Conservation (phyloP, 2,329 filamentous ascomycete species). For the Colletotrichum tropicicola region DNA sequence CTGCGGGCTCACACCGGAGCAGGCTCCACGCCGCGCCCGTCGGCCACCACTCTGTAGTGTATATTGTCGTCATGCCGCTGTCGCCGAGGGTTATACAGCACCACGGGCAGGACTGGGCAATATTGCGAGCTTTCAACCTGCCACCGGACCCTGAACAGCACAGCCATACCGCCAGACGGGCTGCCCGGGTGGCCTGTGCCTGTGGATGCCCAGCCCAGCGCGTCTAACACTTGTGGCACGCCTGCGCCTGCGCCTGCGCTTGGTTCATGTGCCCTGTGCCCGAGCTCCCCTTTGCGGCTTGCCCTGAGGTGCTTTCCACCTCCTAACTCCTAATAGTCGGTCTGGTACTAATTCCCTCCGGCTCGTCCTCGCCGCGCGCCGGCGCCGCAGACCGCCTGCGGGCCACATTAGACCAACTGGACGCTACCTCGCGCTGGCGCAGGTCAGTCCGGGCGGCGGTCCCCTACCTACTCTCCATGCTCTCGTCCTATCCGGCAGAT, state of each 20-base stretch:
- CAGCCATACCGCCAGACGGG: constrained; percentile 7
- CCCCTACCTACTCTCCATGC: not conserved
- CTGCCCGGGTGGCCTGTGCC: constrained; percentile 25
- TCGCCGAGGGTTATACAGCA: constrained; percentile 2
- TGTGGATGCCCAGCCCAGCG: not conserved
- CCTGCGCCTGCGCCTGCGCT: constrained; percentile 5
- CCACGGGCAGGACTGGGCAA: not conserved
- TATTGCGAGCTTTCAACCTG: constrained; percentile 16
- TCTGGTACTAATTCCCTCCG: constrained; percentile 13
- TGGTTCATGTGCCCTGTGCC: constrained; percentile 6
- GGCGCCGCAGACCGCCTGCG: constrained; percentile 2
- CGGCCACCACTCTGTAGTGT: no score
- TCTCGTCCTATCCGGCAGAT: constrained; percentile 4
- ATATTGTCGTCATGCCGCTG: constrained; percentile 16
- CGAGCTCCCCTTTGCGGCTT: not conserved
- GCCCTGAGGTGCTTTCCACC: no score
- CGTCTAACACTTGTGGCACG: not conserved
- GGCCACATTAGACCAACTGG: constrained; percentile 2
- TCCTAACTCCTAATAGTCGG: constrained; percentile 16
- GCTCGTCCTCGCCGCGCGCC: constrained; percentile 9
- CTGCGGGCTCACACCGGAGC: not conserved
- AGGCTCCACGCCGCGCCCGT: constrained; percentile 5
- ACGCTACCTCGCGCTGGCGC: not conserved
- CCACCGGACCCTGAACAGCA: constrained; percentile 21
- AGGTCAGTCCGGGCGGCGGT: not conserved